phyloP scores from a whole-genome alignment of 2,329 filamentous ascomycete genomes.

The Colletotrichum navitas region DNA sequence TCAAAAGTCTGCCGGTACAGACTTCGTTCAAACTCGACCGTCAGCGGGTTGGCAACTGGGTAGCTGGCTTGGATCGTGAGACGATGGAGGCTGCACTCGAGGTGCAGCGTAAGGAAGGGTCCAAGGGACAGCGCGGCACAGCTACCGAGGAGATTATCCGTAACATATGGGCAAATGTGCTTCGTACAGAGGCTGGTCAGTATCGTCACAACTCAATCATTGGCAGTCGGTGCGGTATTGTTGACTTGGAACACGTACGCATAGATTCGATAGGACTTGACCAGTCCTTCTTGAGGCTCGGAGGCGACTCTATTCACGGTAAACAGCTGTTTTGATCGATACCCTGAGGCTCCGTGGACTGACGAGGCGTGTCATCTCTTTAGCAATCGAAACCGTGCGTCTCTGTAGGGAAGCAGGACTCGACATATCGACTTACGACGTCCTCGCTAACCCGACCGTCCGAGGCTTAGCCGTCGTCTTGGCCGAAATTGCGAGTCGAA shows the following conservation, averaged over 20 bases:
- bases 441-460: constrained; percentile 26
- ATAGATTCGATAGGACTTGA: constrained; percentile 59
- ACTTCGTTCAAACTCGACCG: constrained; percentile 44
- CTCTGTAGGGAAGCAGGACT: constrained; percentile 68
- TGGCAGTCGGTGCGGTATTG: neutral
- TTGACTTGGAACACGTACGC: neutral
- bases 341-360: neutral
- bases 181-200: constrained; percentile 51
- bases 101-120: neutral
- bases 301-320: constrained; percentile 60
- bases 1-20: constrained; percentile 42
- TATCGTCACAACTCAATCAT: accelerated
- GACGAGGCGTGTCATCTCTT: neutral
- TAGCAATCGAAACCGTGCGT: constrained; percentile 56
- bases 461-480: neutral
- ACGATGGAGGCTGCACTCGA: neutral
- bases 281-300: constrained; percentile 70
- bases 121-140: neutral
- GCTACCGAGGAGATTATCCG: constrained; percentile 7
- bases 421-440: constrained; percentile 55
- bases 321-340: neutral
- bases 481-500: accelerated
- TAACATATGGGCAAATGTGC: constrained; percentile 52
- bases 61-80: constrained; percentile 6
- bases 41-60: constrained; percentile 15